Conservation (phyloP, 139 green algal genomes). For the Klebsormidium nitens region DNA sequence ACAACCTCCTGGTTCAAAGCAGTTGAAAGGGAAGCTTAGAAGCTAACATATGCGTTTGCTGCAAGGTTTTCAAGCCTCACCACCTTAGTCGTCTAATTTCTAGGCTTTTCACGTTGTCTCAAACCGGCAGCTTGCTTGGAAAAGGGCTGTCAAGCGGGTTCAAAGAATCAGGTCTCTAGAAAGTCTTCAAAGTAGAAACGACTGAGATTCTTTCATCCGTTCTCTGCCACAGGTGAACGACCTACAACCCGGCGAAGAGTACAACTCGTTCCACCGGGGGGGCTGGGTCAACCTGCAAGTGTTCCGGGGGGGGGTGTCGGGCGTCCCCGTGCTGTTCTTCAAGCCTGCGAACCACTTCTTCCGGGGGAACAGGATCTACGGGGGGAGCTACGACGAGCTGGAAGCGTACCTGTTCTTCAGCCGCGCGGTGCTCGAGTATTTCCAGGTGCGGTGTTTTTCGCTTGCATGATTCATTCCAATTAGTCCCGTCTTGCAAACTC, state of each 20-base stretch:
- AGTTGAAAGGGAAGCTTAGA: no score
- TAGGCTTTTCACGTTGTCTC: no score
- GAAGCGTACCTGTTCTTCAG: constrained; percentile 96
- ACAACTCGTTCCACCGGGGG: constrained; percentile 15
- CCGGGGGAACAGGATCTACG: constrained; percentile 75
- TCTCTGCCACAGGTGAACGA: constrained; percentile 1
- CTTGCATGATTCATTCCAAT: background rate
- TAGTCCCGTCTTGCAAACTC: background rate
- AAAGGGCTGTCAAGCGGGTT: no score
- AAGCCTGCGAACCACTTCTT: constrained; percentile 39
- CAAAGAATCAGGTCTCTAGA: no score
- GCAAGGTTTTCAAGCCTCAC: no score
- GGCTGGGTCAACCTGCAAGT: constrained; percentile 23
- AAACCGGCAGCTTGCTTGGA: no score
- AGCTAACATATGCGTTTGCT: no score
- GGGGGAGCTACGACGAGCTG: constrained; percentile 85
- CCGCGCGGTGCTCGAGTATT: constrained; percentile 77
- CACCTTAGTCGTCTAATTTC: no score
- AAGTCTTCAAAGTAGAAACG: no score
- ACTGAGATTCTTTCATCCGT: no score
- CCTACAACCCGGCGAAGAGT: constrained; percentile 2
- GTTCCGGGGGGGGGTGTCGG: constrained; percentile 12
- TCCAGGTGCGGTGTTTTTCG: constrained; percentile 38
- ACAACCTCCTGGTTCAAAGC: no score
- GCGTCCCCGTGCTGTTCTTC: constrained; percentile 31